These are phyloP conservation scores for Neurospora pannonica DNA, from an alignment of 495 filamentous ascomycete species.

Conservation along the genomic window DNA sequence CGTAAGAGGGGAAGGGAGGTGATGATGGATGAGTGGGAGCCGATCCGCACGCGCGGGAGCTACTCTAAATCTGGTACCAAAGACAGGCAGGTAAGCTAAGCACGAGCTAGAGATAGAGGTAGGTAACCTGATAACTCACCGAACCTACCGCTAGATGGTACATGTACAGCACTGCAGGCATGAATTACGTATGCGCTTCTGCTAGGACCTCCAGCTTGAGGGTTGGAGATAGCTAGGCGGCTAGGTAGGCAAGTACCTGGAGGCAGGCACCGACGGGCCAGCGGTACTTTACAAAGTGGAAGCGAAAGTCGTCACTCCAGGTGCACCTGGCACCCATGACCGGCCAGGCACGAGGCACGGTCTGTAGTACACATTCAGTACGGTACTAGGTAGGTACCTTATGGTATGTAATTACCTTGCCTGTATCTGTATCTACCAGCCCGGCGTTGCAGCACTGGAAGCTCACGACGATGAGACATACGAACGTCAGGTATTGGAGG, in stretches of 20 bases:
- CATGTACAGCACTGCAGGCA: neutral
- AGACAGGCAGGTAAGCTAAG: neutral
- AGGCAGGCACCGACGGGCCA: neutral
- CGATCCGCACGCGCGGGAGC: neutral
- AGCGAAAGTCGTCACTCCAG: neutral
- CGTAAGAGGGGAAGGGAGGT: neutral
- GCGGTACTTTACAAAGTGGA: neutral
- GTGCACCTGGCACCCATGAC: neutral
- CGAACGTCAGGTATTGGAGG: neutral
- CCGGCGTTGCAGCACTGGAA: neutral
- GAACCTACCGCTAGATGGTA: neutral
- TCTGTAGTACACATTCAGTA: neutral
- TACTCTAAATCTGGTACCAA: neutral
- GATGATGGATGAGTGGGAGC: neutral
- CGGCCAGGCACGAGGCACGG: neutral
- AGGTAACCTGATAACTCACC: neutral
- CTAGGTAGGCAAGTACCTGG: neutral
- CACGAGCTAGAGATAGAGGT: neutral
- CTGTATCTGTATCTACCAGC: neutral
- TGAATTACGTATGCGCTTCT: neutral
- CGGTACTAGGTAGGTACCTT: neutral
- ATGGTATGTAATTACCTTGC: neutral
- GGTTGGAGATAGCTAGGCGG: neutral
- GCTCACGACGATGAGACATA: neutral
- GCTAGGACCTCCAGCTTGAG: neutral